A percentile compares a stretch with the other conserved stretches of the same genome.
These are phyloP conservation scores for Elongisporangium undulatum DNA, from an alignment of 352 stramenopile species.

Conservation along the genomic window DNA sequence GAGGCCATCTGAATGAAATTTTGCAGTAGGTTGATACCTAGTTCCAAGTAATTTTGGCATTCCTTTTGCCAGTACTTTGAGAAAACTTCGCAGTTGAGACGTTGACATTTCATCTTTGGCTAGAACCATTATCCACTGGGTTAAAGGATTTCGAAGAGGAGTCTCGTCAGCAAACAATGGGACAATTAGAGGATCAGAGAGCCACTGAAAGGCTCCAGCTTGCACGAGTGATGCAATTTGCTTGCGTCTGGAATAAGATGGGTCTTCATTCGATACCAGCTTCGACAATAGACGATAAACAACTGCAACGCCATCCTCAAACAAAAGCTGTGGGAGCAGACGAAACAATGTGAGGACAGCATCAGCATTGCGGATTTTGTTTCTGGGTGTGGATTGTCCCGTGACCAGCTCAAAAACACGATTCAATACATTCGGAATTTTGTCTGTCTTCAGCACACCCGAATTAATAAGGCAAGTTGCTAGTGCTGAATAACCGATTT, in stretches of 20 bases:
- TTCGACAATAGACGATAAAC: conserved; percentile 42
- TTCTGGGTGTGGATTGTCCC: conserved; percentile 20
- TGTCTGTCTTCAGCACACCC: conserved; percentile 31
- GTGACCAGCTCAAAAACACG: conserved; percentile 60
- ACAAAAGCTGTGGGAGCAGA: conserved; percentile 33
- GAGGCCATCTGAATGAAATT: neutral
- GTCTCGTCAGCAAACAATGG: conserved; percentile 26
- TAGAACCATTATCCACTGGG: conserved; percentile 37
- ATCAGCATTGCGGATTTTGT: conserved; percentile 55
- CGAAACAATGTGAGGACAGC: conserved; percentile 49
- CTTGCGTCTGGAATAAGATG: conserved; percentile 40
- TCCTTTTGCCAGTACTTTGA: conserved; percentile 40
- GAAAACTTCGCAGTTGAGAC: conserved; percentile 40
- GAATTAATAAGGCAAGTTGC: conserved; percentile 56
- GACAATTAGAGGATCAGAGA: conserved; percentile 33
- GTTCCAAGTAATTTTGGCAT: conserved; percentile 46
- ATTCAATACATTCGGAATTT: conserved; percentile 31
- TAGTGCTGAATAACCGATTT: conserved; percentile 41
- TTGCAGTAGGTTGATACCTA: conserved; percentile 5
- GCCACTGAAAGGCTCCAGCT: conserved; percentile 55
- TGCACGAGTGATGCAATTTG: conserved; percentile 41
- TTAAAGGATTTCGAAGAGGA: conserved; percentile 25
- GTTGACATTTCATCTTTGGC: conserved; percentile 46
- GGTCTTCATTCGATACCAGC: conserved; percentile 33
- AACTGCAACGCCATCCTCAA: conserved; percentile 15